phyloP scores from a whole-genome alignment of 2,329 filamentous ascomycete species.

The Apiospora koreana region DNA sequence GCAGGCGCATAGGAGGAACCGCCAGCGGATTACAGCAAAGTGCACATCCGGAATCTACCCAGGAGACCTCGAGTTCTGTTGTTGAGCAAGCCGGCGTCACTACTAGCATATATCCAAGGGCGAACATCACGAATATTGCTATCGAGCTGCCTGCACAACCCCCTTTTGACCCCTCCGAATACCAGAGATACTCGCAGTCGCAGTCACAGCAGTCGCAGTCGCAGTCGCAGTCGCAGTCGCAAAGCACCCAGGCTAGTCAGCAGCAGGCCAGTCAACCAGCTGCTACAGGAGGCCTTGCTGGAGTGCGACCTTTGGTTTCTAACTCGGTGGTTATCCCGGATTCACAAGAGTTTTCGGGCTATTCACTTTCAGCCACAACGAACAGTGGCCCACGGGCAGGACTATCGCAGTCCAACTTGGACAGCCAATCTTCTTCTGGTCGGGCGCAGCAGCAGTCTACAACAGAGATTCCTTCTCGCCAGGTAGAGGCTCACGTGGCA shows the following conservation, averaged over 20 bases:
- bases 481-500: slow-evolving; percentile 23
- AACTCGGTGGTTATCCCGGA: slow-evolving; percentile 26
- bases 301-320: background rate
- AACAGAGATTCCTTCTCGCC: slow-evolving; percentile 30
- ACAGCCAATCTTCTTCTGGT: slow-evolving; percentile 16
- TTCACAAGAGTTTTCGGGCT: slow-evolving; percentile 30
- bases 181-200: slow-evolving; percentile 8
- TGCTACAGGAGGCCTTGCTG: background rate
- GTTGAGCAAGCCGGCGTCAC: slow-evolving; percentile 11
- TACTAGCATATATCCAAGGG: slow-evolving; percentile 21
- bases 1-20: background rate
- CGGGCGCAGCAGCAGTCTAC: slow-evolving; percentile 14
- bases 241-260: slow-evolving; percentile 16
- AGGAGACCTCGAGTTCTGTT: background rate
- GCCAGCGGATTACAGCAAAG: background rate
- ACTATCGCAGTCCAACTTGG: background rate
- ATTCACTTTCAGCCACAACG: slow-evolving; percentile 22
- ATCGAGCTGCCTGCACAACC: slow-evolving; percentile 21
- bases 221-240: slow-evolving; percentile 17
- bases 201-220: background rate
- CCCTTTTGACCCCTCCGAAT: slow-evolving; percentile 23
- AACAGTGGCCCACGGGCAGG: slow-evolving; percentile 16
- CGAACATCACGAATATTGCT: slow-evolving; percentile 11
- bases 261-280: slow-evolving; percentile 19
- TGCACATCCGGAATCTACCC: background rate